Evolutionary conservation across 257 asterid genomes (phyloP), one percentile per base, ranked within the genome.

Genomic region (Linaria vulgaris): DNA sequence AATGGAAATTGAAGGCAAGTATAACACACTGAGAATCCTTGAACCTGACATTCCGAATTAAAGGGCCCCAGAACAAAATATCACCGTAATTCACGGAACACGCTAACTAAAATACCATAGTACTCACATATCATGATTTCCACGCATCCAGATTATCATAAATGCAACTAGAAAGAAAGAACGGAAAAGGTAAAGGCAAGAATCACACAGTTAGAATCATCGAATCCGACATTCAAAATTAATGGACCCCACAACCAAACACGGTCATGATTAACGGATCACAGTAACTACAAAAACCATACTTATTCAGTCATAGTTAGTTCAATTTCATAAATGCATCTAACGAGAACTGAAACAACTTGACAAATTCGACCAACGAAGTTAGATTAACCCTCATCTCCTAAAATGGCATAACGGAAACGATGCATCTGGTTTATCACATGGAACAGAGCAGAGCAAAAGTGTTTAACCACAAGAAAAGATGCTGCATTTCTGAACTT

Each of bases 321-420:
- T 46, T 46, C 17, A 19, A 27, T 46, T 19, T 9, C 17, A 14
- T 8, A 46, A n/a, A 46, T 19, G 16, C 51, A 1, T 6, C 21
- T 46, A 46, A 46, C 9, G 20, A 46, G 51, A 47, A 47, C 4
- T 24, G 9, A 31, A 21, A 41, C 37, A 56, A 43, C 54, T 20
- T 37, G 34, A 51, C 50, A 69, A 17, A 24, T 22, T 56, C 59
- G 57, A 61, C 20, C 23, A 49, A 61, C 43, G 64, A 63, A 68
- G 37, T 9, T 30, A 20, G 65, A 24, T 54, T 57, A 62, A 49
- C 48, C 7, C 55, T 43, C 50, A 46, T 6, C 50, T 15, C 5
- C 14, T 20, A 46, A 22, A 48, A 3, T 9, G 19, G 17, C 14
- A 6, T 14, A n/a, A 27, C 13, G 20, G 19, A 39, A 22, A 4